Evolutionary conservation across 805 yeast species (phyloP), one percentile per base, ranked within the genome.

Genomic region (Saccharomycopsis babjevae): DNA sequence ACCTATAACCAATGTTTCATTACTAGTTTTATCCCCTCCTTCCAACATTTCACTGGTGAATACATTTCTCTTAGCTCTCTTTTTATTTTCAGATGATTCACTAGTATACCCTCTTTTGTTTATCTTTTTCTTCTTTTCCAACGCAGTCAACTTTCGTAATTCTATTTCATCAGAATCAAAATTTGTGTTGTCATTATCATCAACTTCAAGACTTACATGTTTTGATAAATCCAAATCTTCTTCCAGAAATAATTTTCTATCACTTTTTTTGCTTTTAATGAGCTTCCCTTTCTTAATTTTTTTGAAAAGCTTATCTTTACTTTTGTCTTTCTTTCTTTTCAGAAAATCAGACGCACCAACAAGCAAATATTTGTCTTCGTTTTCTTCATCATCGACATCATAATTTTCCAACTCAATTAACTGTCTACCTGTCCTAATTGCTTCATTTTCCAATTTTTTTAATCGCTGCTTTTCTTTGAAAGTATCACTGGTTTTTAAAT

Each of bases 191-290:
- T 60, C 59, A 34, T 7, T 25, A 22, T 11, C 54, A 20, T 56
- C 57, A 7, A 32, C 66, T 2, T 66, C 61, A 36, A 75, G 62
- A 6, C 60, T 58, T 7, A 74, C 69, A 38, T 65, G 67, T 25
- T 68, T 18, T 30, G 30, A 60, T 50, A 71, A 65, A 7, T 64
- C 62, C n/a, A 64, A 67, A 15, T 61, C 66, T 10, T 61, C 61
- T 7, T 58, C 63, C 34, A 5, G 20, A 7, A 43, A 25, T 13
- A 20, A 25, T 20, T 60, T 11, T 64, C 62, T n/a, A 56, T 62
- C 16, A 57, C 58, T n/a, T 22, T 50, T 22, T 22, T 59, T 50
- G 18, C 60, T 63, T 13, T 64, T 67, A 13, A 16, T 10, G 15
- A 61, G 43, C 39, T 67, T 68, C 60, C 68, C 68, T 15, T 67